phyloP scores from a whole-genome alignment of 2,329 filamentous ascomycete genomes.

The Aspergillus brunneoviolaceus region DNA sequence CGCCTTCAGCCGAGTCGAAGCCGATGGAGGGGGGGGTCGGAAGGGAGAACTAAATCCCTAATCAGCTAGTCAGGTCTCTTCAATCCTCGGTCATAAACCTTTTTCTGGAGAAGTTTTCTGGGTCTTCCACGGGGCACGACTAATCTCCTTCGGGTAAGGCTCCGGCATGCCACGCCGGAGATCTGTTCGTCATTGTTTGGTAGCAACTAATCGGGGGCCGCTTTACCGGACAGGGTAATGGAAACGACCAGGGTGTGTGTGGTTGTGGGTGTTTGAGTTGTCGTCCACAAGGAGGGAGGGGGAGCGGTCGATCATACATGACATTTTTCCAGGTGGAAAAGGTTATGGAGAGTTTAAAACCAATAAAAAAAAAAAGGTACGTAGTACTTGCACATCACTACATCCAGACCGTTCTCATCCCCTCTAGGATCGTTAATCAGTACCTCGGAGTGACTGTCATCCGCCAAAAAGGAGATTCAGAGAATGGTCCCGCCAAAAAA shows the following conservation, averaged over 20 bases:
- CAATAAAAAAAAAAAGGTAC: no score
- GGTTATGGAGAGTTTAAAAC: no score
- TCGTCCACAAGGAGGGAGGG: background rate
- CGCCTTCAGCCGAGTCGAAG: background rate
- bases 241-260: background rate
- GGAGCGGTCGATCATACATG: background rate
- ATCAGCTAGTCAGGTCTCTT: background rate
- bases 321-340: background rate
- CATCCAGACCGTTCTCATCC: background rate
- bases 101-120: conserved; percentile 15
- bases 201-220: background rate
- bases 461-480: background rate
- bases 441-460: no score
- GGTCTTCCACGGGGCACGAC: conserved; percentile 11
- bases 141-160: conserved; percentile 14
- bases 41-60: no score
- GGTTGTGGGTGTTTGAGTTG: background rate
- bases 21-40: background rate
- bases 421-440: no score
- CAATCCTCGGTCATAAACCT: conserved; percentile 13
- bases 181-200: conserved; percentile 11
- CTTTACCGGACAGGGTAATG: background rate
- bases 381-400: background rate
- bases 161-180: conserved; percentile 19
- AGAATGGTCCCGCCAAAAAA: background rate